These are phyloP conservation scores for Kluyveromyces marxianus DNA, from an alignment of 1,139 yeast species.

Conservation along the genomic window DNA sequence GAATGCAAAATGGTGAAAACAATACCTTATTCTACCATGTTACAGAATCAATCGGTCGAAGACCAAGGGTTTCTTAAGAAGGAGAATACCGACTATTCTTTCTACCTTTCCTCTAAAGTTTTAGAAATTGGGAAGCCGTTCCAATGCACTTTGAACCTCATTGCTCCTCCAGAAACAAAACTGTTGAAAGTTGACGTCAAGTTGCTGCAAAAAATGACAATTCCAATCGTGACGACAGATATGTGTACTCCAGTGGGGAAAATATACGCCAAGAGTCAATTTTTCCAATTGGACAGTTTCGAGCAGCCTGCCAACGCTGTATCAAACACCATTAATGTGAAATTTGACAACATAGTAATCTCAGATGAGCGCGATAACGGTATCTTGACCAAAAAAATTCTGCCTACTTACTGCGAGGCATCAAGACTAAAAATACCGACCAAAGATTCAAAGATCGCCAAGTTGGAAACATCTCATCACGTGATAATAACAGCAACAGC, in stretches of 20 bases:
- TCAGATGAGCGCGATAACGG: background rate
- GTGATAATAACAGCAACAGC: constrained; percentile 5
- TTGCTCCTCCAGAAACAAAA: constrained; percentile 4
- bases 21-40: constrained; percentile 10
- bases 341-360: constrained; percentile 4
- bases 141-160: constrained; percentile 12
- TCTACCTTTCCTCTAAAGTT: constrained; percentile 13
- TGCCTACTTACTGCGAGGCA: constrained; percentile 8
- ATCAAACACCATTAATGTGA: background rate
- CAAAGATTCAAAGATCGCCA: background rate
- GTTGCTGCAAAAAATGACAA: background rate
- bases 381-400: background rate
- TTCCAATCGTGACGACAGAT: background rate
- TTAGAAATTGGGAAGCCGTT: constrained; percentile 15
- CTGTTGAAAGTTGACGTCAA: constrained; percentile 7
- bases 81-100: constrained; percentile 10
- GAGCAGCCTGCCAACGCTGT: background rate
- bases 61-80: constrained; percentile 8
- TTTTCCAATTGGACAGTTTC: background rate
- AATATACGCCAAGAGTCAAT: background rate
- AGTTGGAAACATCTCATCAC: constrained; percentile 19
- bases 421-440: background rate
- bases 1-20: constrained; percentile 16
- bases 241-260: background rate
- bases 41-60: constrained; percentile 4